Conservation (phyloP, 306 rosid genomes). For the Quercus gilva region DNA sequence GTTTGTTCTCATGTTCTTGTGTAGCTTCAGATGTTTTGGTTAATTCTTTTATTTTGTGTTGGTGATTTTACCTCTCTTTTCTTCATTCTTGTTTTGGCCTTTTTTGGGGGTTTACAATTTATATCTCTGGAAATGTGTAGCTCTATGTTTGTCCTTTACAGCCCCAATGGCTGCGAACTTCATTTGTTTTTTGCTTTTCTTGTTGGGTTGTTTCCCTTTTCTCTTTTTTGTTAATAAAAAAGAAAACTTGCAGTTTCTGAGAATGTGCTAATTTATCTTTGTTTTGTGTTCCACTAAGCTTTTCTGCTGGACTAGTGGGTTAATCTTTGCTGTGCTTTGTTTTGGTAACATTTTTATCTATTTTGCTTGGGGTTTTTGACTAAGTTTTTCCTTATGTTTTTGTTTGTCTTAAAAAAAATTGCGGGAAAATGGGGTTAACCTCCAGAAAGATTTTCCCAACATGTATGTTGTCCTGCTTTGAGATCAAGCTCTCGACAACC, state of each 20-base stretch:
- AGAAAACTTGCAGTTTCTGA: too few relatives aligned
- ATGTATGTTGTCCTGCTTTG: not conserved
- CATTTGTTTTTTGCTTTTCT: too few relatives aligned
- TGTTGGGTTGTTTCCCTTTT: too few relatives aligned
- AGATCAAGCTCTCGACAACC: not conserved
- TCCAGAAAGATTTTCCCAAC: not conserved
- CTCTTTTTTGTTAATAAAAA: too few relatives aligned
- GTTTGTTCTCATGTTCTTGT: not conserved
- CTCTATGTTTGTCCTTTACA: too few relatives aligned
- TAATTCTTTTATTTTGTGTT: too few relatives aligned
- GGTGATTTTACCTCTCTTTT: too few relatives aligned
- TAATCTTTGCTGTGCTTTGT: not conserved
- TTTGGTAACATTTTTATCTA: slow-evolving; percentile 2
- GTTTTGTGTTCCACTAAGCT: not conserved
- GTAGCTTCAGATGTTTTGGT: not conserved
- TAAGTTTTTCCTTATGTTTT: too few relatives aligned
- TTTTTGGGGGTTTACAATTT: too few relatives aligned
- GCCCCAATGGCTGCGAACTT: too few relatives aligned
- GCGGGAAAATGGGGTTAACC: slow-evolving; percentile 24
- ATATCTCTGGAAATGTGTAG: too few relatives aligned
- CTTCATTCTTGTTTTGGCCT: too few relatives aligned
- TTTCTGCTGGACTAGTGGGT: not conserved
- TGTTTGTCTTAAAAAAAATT: slow-evolving; percentile 2
- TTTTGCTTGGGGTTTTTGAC: slow-evolving; percentile 6
- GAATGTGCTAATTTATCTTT: not conserved